phyloP scores from a whole-genome alignment of 2,329 filamentous ascomycete species.

The Aspergillus hortae region DNA sequence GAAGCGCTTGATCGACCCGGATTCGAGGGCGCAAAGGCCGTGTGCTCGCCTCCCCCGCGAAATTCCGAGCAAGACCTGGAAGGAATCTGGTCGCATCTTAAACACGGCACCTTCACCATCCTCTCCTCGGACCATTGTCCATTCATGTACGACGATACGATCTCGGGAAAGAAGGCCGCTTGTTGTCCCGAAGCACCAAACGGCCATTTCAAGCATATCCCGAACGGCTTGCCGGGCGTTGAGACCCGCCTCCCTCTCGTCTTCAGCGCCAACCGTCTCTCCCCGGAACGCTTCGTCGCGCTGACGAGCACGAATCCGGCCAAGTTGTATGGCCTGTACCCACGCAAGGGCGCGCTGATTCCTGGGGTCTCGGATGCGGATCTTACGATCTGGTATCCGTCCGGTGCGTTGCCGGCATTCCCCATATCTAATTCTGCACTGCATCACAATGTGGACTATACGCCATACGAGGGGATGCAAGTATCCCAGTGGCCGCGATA shows the following conservation, averaged over 20 bases:
- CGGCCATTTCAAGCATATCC: constrained; percentile 36
- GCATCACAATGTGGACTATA: constrained; percentile 37
- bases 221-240: constrained; percentile 43
- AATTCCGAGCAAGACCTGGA: constrained; percentile 47
- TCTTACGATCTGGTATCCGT: constrained; percentile 43
- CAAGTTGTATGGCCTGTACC: constrained; percentile 41
- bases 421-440: constrained; percentile 32
- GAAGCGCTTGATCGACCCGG: constrained; percentile 41
- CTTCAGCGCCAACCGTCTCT: constrained; percentile 7
- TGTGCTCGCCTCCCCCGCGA: constrained; percentile 52
- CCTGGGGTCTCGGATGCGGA: constrained; percentile 43
- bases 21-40: constrained; percentile 50
- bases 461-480: constrained; percentile 31
- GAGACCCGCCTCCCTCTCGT: constrained; percentile 44
- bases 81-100: constrained; percentile 50
- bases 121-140: constrained; percentile 33
- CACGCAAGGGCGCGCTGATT: constrained; percentile 38
- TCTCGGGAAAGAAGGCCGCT: constrained; percentile 13
- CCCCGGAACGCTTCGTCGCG: constrained; percentile 35
- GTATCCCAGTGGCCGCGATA: constrained; percentile 34
- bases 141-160: background rate
- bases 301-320: constrained; percentile 43
- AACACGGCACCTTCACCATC: constrained; percentile 54
- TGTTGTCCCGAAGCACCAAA: constrained; percentile 16
- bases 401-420: constrained; percentile 14